Conservation (phyloP, 768 basidiomycete genomes). For the Agaricus bisporus region DNA sequence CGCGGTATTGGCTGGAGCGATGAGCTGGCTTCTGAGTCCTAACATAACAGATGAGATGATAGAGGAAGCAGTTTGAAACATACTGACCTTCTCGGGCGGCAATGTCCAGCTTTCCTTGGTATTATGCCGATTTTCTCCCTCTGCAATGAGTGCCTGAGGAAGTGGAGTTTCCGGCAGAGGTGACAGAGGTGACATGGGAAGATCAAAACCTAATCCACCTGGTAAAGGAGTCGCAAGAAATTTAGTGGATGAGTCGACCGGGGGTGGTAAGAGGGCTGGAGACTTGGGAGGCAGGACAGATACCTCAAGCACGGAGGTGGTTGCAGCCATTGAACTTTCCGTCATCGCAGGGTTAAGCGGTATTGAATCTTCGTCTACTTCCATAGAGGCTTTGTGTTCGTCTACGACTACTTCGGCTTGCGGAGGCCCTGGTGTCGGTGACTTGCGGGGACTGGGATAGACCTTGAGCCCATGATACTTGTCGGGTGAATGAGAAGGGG, state of each 20-base stretch:
- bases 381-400: slow-evolving; percentile 16
- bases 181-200: slow-evolving; percentile 33
- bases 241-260: slow-evolving; percentile 9
- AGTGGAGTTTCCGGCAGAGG: slow-evolving; percentile 45
- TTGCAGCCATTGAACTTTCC: not conserved
- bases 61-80: not conserved
- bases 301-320: not conserved
- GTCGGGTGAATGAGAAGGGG: slow-evolving; percentile 37
- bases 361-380: slow-evolving; percentile 19
- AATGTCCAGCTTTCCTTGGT: slow-evolving; percentile 18
- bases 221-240: not conserved
- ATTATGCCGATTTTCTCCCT: slow-evolving; percentile 17
- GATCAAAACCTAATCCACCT: not conserved
- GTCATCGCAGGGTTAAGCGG: not conserved
- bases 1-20: slow-evolving; percentile 11
- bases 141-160: slow-evolving; percentile 14
- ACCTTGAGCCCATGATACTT: slow-evolving; percentile 31
- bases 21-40: not conserved
- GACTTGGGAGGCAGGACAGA: slow-evolving; percentile 2
- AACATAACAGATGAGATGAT: not conserved
- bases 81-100: slow-evolving; percentile 19
- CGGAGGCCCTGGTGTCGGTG: slow-evolving; percentile 1
- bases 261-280: slow-evolving; percentile 16
- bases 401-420: slow-evolving; percentile 14
- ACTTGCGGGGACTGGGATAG: slow-evolving; percentile 16